Conservation (phyloP, 495 filamentous ascomycete genomes). For the Tuber aestivum region DNA sequence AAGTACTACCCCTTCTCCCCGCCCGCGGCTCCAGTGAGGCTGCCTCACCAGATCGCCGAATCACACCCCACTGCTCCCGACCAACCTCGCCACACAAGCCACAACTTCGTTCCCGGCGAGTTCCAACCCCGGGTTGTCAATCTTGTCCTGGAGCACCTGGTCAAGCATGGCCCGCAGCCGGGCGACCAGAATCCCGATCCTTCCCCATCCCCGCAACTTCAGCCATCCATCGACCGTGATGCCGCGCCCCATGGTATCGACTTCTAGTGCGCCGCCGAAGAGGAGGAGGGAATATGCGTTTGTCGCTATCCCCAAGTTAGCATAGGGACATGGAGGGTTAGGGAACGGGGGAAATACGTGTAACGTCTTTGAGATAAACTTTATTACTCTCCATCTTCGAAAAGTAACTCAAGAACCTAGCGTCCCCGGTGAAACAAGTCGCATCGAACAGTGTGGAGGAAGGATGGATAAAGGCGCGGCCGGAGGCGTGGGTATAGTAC, state of each 20-base stretch:
- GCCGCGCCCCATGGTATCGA: conserved; percentile 84
- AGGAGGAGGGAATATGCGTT: conserved; percentile 84
- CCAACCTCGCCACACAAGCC: conserved; percentile 64
- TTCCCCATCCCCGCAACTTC: conserved; percentile 81
- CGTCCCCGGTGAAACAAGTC: conserved; percentile 62
- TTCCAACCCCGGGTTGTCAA: conserved; percentile 66
- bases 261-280: conserved; percentile 75
- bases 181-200: conserved; percentile 84
- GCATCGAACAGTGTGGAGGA: conserved; percentile 76
- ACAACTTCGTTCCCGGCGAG: conserved; percentile 63
- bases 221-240: conserved; percentile 92
- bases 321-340: conserved; percentile 2
- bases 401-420: conserved; percentile 75
- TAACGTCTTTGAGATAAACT: conserved; percentile 34
- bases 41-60: not conserved
- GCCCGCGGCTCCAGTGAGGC: not conserved
- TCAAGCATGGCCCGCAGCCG: conserved; percentile 81
- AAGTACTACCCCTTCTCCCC: not conserved
- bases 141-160: conserved; percentile 65
- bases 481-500: conserved; percentile 80
- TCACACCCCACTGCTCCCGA: conserved; percentile 84
- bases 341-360: conserved; percentile 19
- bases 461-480: conserved; percentile 87
- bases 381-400: conserved; percentile 59
- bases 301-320: conserved; percentile 56